phyloP scores from a whole-genome alignment of 2,329 filamentous ascomycete species.

The Parastagonospora avenae region DNA sequence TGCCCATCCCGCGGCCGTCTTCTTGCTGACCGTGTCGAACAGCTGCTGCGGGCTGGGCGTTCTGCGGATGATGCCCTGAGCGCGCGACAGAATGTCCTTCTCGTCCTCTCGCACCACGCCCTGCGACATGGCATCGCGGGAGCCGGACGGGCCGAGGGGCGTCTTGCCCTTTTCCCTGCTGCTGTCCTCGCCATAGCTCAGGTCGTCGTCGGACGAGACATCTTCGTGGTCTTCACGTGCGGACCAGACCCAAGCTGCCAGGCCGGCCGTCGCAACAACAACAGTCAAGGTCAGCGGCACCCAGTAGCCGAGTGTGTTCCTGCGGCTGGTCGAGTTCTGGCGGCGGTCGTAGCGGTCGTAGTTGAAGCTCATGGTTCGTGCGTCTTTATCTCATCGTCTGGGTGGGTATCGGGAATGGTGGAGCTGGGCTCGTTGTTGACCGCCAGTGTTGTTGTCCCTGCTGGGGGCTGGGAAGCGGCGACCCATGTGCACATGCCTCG shows the following conservation, averaged over 20 bases:
- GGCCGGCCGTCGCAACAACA: constrained; percentile 81
- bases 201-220: constrained; percentile 59
- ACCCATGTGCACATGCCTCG: constrained; percentile 7
- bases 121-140: constrained; percentile 24
- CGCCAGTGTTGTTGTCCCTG: constrained; percentile 19
- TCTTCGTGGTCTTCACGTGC: constrained; percentile 79
- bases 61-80: constrained; percentile 79
- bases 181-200: constrained; percentile 51
- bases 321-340: constrained; percentile 61
- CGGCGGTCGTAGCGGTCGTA: constrained; percentile 63
- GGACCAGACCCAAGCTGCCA: constrained; percentile 93
- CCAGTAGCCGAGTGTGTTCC: constrained; percentile 77
- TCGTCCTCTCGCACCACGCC: constrained; percentile 46
- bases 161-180: constrained; percentile 23
- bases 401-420: constrained; percentile 1
- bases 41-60: constrained; percentile 89
- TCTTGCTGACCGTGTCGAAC: constrained; percentile 80
- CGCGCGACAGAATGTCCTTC: constrained; percentile 72
- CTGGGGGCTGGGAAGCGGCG: constrained; percentile 10
- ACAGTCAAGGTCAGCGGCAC: constrained; percentile 85
- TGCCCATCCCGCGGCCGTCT: constrained; percentile 78
- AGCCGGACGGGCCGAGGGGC: constrained; percentile 14
- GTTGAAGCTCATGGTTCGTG: constrained; percentile 42
- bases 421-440: background rate
- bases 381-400: constrained; percentile 16